phyloP scores from a whole-genome alignment of 2,329 filamentous ascomycete genomes.

The Clonostachys sp. region DNA sequence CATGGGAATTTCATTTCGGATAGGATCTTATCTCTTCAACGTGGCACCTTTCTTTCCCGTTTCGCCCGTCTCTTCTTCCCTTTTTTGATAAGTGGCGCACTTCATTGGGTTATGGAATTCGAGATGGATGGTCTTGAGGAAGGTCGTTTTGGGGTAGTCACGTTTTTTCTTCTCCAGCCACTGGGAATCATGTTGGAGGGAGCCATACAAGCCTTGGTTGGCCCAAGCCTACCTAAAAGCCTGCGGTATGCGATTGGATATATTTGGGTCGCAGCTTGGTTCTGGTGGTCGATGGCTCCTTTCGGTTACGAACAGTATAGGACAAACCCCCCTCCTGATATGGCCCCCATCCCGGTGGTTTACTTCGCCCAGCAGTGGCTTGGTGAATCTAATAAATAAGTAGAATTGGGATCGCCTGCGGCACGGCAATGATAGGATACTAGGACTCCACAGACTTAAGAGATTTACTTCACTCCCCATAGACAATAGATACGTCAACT shows the following conservation, averaged over 20 bases:
- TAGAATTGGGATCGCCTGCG: too few relatives aligned
- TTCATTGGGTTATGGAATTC: slow-evolving; percentile 2
- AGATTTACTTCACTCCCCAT: too few relatives aligned
- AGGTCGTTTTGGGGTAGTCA: background rate
- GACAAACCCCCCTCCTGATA: too few relatives aligned
- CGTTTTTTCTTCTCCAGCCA: slow-evolving; percentile 5
- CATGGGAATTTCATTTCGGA: slow-evolving; percentile 3
- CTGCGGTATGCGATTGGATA: slow-evolving; percentile 2
- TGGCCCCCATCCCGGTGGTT: too few relatives aligned
- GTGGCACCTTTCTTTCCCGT: background rate
- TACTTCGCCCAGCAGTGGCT: too few relatives aligned
- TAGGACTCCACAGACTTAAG: too few relatives aligned
- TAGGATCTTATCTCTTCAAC: slow-evolving; percentile 1
- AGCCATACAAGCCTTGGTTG: slow-evolving; percentile 1
- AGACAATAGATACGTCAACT: too few relatives aligned
- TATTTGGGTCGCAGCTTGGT: background rate
- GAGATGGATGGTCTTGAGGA: background rate
- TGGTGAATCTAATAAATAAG: too few relatives aligned
- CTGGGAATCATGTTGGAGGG: slow-evolving; percentile 6
- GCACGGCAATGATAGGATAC: too few relatives aligned
- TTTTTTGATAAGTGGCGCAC: slow-evolving; percentile 2
- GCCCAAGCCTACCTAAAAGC: background rate
- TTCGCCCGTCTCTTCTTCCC: slow-evolving; percentile 4
- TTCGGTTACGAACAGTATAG: too few relatives aligned
- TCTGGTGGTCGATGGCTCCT: slow-evolving; percentile 1